Conservation (phyloP, 2,329 filamentous ascomycete species). For the Ophiocordyceps camponoti-saundersi region DNA sequence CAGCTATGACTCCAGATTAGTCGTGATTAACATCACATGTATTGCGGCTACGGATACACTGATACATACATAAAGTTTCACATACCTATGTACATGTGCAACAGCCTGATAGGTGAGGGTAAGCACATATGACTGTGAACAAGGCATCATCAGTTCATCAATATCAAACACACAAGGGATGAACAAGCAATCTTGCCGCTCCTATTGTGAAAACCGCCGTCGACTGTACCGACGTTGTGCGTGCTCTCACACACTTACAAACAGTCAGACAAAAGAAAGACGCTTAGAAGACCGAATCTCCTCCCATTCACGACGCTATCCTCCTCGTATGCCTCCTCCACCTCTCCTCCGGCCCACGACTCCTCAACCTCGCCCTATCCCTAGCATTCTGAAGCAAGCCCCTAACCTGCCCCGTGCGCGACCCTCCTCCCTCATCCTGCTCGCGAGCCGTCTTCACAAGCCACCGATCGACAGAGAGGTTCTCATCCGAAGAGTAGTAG, state of each 20-base stretch:
- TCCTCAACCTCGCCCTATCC: constrained; percentile 8
- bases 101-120: too few species aligned
- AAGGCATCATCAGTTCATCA: too few species aligned
- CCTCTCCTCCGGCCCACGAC: constrained; percentile 16
- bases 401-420: constrained; percentile 1
- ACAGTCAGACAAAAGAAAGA: not conserved
- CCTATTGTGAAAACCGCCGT: too few species aligned
- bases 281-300: not conserved
- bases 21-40: too few species aligned
- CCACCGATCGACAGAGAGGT: not conserved
- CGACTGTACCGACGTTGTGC: too few species aligned
- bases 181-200: too few species aligned
- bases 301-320: constrained; percentile 5
- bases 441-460: not conserved
- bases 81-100: too few species aligned
- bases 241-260: not conserved
- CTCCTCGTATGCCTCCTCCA: constrained; percentile 19
- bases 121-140: too few species aligned
- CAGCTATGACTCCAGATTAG: too few species aligned
- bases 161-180: too few species aligned
- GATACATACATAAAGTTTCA: too few species aligned
- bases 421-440: not conserved
- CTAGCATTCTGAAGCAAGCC: constrained; percentile 9
- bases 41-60: too few species aligned
- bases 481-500: not conserved